Conservation (phyloP, 805 yeast genomes). For the Candida yuanshanica region DNA sequence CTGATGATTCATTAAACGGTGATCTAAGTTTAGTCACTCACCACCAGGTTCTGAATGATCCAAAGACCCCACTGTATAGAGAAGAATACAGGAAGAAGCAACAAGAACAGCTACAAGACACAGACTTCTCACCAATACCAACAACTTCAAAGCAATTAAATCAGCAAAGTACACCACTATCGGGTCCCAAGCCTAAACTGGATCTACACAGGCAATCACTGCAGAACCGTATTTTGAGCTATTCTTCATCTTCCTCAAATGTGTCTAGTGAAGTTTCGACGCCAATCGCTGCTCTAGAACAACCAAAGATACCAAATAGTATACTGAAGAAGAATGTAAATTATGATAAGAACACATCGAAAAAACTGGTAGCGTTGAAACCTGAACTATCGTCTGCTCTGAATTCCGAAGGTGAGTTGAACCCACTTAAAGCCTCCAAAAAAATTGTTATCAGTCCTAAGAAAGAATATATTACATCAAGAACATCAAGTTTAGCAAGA, state of each 20-base stretch:
- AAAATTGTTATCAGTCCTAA: constrained; percentile 32
- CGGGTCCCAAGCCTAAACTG: constrained; percentile 3
- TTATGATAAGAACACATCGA: constrained; percentile 17
- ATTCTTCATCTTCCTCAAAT: constrained; percentile 3
- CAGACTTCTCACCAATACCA: constrained; percentile 11
- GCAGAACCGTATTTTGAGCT: constrained; percentile 2
- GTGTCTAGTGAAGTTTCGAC: background rate
- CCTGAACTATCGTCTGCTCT: constrained; percentile 21
- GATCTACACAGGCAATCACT: constrained; percentile 5
- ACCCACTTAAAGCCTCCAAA: constrained; percentile 29
- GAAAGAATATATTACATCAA: constrained; percentile 16
- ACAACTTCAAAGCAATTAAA: constrained; percentile 8
- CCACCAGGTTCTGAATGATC: constrained; percentile 17
- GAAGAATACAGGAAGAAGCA: constrained; percentile 9
- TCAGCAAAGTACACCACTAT: background rate
- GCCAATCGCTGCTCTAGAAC: constrained; percentile 1
- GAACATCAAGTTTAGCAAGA: constrained; percentile 2
- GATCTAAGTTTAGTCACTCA: constrained; percentile 16
- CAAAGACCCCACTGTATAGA: constrained; percentile 21
- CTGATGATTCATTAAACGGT: constrained; percentile 3
- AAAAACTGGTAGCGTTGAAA: constrained; percentile 10
- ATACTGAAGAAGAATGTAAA: constrained; percentile 21
- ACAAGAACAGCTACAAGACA: background rate
- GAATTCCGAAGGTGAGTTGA: constrained; percentile 23
- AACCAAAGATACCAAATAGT: constrained; percentile 13